phyloP scores from a whole-genome alignment of 495 filamentous ascomycete species.

The Talaromyces borbonicus region DNA sequence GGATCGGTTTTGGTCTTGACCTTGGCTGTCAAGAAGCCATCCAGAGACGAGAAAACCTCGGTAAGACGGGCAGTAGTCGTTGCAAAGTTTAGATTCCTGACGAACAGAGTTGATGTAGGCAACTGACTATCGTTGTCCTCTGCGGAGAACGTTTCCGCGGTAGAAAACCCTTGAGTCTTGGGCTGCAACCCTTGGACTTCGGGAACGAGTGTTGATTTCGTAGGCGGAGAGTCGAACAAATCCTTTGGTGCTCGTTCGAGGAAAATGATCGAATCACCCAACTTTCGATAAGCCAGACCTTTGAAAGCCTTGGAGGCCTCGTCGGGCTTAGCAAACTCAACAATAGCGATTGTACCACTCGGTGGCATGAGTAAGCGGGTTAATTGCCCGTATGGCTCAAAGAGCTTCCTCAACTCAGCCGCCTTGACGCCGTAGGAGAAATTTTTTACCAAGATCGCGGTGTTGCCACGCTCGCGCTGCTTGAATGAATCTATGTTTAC shows the following conservation, averaged over 20 bases:
- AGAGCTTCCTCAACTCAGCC: constrained; percentile 41
- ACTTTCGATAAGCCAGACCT: constrained; percentile 72
- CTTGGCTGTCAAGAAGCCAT: constrained; percentile 74
- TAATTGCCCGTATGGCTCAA: constrained; percentile 53
- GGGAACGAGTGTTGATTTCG: constrained; percentile 17
- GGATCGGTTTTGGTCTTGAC: constrained; percentile 84
- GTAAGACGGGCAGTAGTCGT: constrained; percentile 67
- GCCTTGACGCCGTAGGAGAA: constrained; percentile 70
- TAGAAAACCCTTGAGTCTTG: constrained; percentile 43
- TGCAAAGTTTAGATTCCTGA: constrained; percentile 88
- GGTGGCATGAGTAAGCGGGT: constrained; percentile 81
- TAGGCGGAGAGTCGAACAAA: constrained; percentile 47
- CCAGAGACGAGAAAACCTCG: constrained; percentile 64
- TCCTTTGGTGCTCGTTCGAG: constrained; percentile 87
- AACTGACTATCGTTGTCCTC: constrained; percentile 40
- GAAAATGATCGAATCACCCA: constrained; percentile 87
- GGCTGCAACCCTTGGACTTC: constrained; percentile 15
- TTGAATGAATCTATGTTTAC: constrained; percentile 90
- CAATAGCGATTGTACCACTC: constrained; percentile 82
- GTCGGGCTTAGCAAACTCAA: constrained; percentile 68
- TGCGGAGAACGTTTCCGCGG: constrained; percentile 44
- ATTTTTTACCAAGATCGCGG: constrained; percentile 87
- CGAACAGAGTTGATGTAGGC: constrained; percentile 72
- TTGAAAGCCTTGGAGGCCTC: constrained; percentile 74
- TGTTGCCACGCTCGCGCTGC: constrained; percentile 69